Evolutionary conservation across 78 protist species (phyloP).

Genomic region (Mantamonas sphyraenae): DNA sequence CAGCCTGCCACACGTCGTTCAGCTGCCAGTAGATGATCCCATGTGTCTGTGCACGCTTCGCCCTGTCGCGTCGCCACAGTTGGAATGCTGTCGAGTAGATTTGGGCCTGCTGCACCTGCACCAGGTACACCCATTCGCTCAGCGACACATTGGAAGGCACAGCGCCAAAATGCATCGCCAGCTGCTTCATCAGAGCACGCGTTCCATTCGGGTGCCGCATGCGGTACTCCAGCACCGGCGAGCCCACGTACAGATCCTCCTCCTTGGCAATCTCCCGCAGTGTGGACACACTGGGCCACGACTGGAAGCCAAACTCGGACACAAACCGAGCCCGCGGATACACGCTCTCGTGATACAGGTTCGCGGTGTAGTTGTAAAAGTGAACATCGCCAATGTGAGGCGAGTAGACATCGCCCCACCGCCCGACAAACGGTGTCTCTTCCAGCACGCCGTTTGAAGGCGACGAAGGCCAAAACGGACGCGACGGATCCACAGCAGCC

Average conservation of each 20-base stretch:
- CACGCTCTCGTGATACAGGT: slow-evolving; percentile 13
- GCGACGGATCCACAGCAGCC: slow-evolving; percentile 1
- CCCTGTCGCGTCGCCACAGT: slow-evolving; percentile 8
- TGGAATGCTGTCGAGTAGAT: slow-evolving; percentile 14
- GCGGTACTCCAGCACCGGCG: slow-evolving; percentile 10
- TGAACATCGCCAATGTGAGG: slow-evolving; percentile 39
- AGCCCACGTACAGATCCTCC: not conserved
- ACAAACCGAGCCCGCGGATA: slow-evolving; percentile 29
- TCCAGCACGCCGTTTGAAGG: slow-evolving; percentile 27
- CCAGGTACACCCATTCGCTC: slow-evolving; percentile 10
- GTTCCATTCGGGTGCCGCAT: slow-evolving; percentile 20
- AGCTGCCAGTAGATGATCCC: slow-evolving; percentile 45
- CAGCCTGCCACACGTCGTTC: slow-evolving; percentile 30
- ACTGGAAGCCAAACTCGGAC: slow-evolving; percentile 46
- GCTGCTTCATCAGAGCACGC: no score
- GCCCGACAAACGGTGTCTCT: not conserved
- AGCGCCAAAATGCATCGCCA: no score
- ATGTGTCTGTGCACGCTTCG: not conserved
- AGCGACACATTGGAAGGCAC: no score
- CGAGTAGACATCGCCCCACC: not conserved
- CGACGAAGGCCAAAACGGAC: slow-evolving; percentile 30
- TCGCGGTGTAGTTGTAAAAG: slow-evolving; percentile 15
- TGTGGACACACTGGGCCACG: no score
- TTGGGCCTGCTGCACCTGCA: slow-evolving; percentile 26
- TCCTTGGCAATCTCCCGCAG: no score